These are phyloP conservation scores for Porodaedalea pini DNA, from an alignment of 1,284 basidiomycete species.

Conservation along the genomic window DNA sequence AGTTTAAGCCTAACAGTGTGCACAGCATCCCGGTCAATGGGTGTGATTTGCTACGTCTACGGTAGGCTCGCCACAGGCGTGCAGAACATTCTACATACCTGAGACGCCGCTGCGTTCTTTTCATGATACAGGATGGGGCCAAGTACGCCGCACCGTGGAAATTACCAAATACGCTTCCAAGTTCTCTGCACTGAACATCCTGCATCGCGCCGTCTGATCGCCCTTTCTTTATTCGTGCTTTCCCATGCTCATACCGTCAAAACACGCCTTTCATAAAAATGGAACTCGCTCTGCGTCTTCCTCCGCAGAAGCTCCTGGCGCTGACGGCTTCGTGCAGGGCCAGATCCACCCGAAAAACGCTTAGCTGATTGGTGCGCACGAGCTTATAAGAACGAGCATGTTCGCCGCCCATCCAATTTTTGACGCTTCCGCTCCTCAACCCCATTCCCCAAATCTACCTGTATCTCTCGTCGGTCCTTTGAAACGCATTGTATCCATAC, in stretches of 20 bases:
- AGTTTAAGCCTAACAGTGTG: too few relatives aligned
- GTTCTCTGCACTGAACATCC: neutral
- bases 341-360: neutral
- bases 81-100: neutral
- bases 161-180: neutral
- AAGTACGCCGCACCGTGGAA: neutral
- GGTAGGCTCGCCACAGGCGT: slow-evolving; percentile 1
- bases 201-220: neutral
- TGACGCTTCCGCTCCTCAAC: neutral
- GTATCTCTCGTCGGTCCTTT: neutral
- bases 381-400: neutral
- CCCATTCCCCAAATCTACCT: slow-evolving; percentile 1
- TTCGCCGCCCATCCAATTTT: neutral
- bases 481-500: neutral
- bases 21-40: neutral
- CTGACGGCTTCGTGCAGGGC: neutral
- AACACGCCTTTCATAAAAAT: neutral
- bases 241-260: neutral
- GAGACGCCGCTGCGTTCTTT: neutral
- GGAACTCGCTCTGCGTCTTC: neutral
- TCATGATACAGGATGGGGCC: neutral
- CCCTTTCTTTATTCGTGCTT: neutral
- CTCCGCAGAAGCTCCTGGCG: neutral
- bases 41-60: neutral
- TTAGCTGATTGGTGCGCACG: neutral